phyloP scores from a whole-genome alignment of 1,139 yeast species.

The Meyerozyma smithsonii region DNA sequence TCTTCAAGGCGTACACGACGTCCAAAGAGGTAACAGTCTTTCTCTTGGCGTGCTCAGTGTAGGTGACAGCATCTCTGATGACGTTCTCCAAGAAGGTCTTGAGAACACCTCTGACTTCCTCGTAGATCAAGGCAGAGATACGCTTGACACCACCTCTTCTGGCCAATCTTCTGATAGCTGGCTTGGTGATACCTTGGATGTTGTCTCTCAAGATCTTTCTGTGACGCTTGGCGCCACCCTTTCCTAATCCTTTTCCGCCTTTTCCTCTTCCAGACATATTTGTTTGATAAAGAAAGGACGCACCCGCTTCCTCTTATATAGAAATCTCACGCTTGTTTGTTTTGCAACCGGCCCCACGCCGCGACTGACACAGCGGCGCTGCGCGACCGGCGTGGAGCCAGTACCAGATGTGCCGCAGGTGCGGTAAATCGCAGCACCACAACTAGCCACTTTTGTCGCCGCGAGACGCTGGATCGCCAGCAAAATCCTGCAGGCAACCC shows the following conservation, averaged over 20 bases:
- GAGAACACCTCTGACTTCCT: slow-evolving; percentile 96
- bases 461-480: background rate
- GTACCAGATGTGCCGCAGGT: background rate
- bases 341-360: slow-evolving; percentile 3
- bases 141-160: slow-evolving; percentile 99
- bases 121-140: slow-evolving; percentile 97
- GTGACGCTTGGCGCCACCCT: slow-evolving; percentile 99
- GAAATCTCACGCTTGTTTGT: slow-evolving; percentile 6
- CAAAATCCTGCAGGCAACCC: background rate
- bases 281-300: slow-evolving; percentile 8
- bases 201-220: slow-evolving; percentile 99
- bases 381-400: background rate
- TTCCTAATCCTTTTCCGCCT: slow-evolving; percentile 99
- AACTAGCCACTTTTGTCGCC: slow-evolving; percentile 3
- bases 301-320: slow-evolving; percentile 6
- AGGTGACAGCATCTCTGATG: slow-evolving; percentile 98
- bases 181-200: slow-evolving; percentile 99
- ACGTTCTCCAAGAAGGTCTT: slow-evolving; percentile 95
- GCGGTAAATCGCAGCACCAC: slow-evolving; percentile 7
- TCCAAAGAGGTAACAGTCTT: slow-evolving; percentile 98
- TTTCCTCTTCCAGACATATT: slow-evolving; percentile 98
- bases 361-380: background rate
- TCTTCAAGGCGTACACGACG: slow-evolving; percentile 98
- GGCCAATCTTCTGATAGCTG: slow-evolving; percentile 99
- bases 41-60: slow-evolving; percentile 99